A percentile compares a stretch with the other conserved stretches of the same genome.
These are phyloP conservation scores for Myxozyma kluyveri DNA, from an alignment of 805 yeast species.

Conservation along the genomic window DNA sequence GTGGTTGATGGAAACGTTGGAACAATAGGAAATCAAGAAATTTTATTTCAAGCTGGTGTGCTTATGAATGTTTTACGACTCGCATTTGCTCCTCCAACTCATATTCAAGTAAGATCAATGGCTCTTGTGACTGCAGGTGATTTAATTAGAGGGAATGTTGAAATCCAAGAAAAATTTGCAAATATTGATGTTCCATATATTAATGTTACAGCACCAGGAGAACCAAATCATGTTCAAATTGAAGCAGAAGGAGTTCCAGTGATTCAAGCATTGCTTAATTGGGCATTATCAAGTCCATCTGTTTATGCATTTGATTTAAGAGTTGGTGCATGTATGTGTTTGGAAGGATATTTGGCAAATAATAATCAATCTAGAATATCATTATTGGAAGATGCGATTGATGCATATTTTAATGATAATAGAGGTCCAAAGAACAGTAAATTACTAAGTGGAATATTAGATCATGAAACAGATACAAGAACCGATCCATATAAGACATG, in stretches of 20 bases:
- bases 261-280: slow-evolving; percentile 67
- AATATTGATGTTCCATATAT: slow-evolving; percentile 89
- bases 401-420: slow-evolving; percentile 22
- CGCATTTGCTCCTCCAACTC: slow-evolving; percentile 62
- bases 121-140: slow-evolving; percentile 77
- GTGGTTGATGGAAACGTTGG: slow-evolving; percentile 71
- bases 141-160: slow-evolving; percentile 62
- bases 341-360: slow-evolving; percentile 65
- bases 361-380: slow-evolving; percentile 60
- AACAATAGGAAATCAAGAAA: slow-evolving; percentile 58
- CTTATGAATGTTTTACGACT: slow-evolving; percentile 64
- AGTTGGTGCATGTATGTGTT: slow-evolving; percentile 62
- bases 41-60: slow-evolving; percentile 58
- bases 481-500: slow-evolving; percentile 84
- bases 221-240: slow-evolving; percentile 32
- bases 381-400: slow-evolving; percentile 66
- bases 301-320: slow-evolving; percentile 82
- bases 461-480: slow-evolving; percentile 67
- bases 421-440: slow-evolving; percentile 45
- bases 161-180: slow-evolving; percentile 67
- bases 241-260: slow-evolving; percentile 58
- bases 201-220: slow-evolving; percentile 62
- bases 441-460: slow-evolving; percentile 66
- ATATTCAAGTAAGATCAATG: slow-evolving; percentile 59
- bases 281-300: slow-evolving; percentile 78